Base-by-base conservation (phyloP, 345 rosid genomes). In the Clarkia xantiana region DNA sequence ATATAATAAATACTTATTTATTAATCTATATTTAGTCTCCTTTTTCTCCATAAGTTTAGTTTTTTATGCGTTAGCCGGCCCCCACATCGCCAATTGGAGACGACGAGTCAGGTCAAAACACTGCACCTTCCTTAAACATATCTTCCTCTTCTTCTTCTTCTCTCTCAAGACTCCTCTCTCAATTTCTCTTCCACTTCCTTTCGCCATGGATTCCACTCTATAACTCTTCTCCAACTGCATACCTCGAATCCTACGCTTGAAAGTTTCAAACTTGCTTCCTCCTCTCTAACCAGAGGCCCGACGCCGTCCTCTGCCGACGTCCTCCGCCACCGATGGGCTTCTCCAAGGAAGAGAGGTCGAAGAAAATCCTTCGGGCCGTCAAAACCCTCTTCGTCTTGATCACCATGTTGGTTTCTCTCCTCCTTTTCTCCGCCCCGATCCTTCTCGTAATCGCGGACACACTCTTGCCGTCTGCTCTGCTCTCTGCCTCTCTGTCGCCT, bases 341-440 rank as follows among this genome's bases (percentile, higher is more conserved):
- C 41, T 52, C 71, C 3, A 86, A 86, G 60, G 97, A 90, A 53
- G 88, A 75, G 68, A 64, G 51, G 67, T 54, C 71, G 18, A 71
- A 49, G 22, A 59, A 61, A 52, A 54, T 75, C 36, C 58, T 68
- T 58, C 72, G 98, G 64, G 81, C 71, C 0, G 43, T 86, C 11
- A 86, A 83, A 67, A 83, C 93, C 18, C 18, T 91, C 38, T 86
- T 80, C 53, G 79, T 90, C 80, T 44, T 90, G 17, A 56, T 79
- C 61, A 42, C 84, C 52, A 70, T 90, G 87, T 56, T 79, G 54
- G 41, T 91, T 41, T 91, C 96, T 43, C 79, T 86, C 44, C 80
- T 91, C 20, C 38, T 90, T 0, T 76, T 86, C 63, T 91, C 94
- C 45, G 94, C 93, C 14, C 98, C 98, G 0, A 62, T 86, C 64